phyloP scores from a whole-genome alignment of 1,284 basidiomycete species.

The Agroathelia rolfsii region DNA sequence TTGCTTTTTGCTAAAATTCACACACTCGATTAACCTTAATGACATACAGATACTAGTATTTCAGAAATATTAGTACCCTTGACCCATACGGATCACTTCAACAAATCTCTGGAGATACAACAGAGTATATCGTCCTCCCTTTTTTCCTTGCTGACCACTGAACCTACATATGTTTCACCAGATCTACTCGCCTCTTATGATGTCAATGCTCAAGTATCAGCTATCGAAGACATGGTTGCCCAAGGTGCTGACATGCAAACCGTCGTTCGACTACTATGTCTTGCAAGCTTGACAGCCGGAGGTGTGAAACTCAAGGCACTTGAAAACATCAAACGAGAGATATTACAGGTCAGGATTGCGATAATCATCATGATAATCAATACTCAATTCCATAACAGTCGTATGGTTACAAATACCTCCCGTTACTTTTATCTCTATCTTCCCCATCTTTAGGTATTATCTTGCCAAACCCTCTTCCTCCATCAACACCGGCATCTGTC shows the following conservation, averaged over 20 bases:
- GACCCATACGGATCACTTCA: constrained; percentile 86
- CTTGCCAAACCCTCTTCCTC: constrained; percentile 51
- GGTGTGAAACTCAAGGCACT: constrained; percentile 84
- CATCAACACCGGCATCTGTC: constrained; percentile 33
- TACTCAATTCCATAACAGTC: constrained; percentile 39
- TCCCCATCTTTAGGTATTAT: constrained; percentile 62
- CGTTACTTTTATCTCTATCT: constrained; percentile 75
- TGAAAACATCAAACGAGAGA: constrained; percentile 85
- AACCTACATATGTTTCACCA: constrained; percentile 26
- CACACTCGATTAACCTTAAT: too few relatives aligned
- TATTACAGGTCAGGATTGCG: constrained; percentile 62
- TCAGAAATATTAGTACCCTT: constrained; percentile 85
- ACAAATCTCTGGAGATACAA: constrained; percentile 88
- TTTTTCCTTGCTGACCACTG: too few relatives aligned
- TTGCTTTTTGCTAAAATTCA: too few relatives aligned
- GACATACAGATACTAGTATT: constrained; percentile 71
- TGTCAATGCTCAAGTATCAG: constrained; percentile 60
- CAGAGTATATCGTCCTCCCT: constrained; percentile 56
- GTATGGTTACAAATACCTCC: constrained; percentile 87
- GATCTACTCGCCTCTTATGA: constrained; percentile 90
- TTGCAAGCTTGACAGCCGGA: constrained; percentile 75
- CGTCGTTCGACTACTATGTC: constrained; percentile 75
- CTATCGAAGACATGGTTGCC: constrained; percentile 82
- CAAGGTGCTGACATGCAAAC: constrained; percentile 74
- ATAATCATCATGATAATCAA: constrained; percentile 4